These are phyloP conservation scores for Heterobasidion annosum DNA, from an alignment of 1,284 basidiomycete genomes.

Conservation along the genomic window DNA sequence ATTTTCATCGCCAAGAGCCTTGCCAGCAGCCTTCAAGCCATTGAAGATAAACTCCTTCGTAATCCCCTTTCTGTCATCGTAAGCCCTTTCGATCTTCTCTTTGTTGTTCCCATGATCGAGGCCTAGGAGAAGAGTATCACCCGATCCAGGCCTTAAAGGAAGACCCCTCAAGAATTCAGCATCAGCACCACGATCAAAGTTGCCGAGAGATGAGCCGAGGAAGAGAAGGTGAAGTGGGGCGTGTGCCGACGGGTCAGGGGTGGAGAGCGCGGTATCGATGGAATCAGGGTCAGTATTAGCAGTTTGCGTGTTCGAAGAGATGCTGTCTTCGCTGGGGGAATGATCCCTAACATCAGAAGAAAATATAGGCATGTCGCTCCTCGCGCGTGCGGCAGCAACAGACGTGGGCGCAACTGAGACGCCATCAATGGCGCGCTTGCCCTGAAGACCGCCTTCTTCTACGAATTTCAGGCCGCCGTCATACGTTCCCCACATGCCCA, in stretches of 20 bases:
- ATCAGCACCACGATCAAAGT: conserved; percentile 76
- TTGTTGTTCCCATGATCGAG: conserved; percentile 78
- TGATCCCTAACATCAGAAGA: conserved; percentile 15
- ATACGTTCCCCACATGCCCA: conserved; percentile 87
- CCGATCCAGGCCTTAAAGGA: conserved; percentile 65
- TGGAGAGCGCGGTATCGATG: conserved; percentile 26
- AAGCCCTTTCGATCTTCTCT: conserved; percentile 65
- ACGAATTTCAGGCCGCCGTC: conserved; percentile 72
- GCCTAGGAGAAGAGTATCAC: conserved; percentile 72
- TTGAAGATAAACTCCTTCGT: conserved; percentile 89
- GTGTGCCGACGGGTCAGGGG: conserved; percentile 22
- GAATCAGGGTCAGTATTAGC: conserved; percentile 13
- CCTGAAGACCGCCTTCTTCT: conserved; percentile 47
- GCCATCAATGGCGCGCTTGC: conserved; percentile 11
- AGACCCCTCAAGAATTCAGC: conserved; percentile 72
- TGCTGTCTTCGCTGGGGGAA: conserved; percentile 13
- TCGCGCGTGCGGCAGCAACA: conserved; percentile 2
- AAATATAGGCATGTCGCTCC: conserved; percentile 22
- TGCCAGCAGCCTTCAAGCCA: conserved; percentile 63
- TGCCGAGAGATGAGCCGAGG: conserved; percentile 92
- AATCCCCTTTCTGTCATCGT: conserved; percentile 75
- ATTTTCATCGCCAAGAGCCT: conserved; percentile 48
- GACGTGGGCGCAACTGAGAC: conserved; percentile 9
- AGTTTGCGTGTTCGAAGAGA: conserved; percentile 3
- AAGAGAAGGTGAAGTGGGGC: conserved; percentile 78